phyloP scores from a whole-genome alignment of 1,139 yeast genomes.

The Lodderomyces beijingensis region DNA sequence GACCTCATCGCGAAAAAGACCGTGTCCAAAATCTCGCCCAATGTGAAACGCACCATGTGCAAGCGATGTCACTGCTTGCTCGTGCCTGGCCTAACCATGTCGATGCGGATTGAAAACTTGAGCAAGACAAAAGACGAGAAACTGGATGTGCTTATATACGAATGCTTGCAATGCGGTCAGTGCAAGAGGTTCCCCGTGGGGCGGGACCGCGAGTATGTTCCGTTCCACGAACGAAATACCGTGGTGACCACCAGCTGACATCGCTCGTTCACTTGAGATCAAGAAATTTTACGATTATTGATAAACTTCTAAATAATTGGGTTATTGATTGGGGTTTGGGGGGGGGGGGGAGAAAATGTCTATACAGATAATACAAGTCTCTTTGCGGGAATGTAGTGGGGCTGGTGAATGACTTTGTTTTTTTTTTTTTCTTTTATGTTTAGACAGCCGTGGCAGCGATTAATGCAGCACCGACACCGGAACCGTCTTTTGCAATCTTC shows the following conservation, averaged over 20 bases:
- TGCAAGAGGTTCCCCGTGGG: slow-evolving; percentile 35
- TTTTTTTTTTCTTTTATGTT: too few species aligned
- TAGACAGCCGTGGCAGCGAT: slow-evolving; percentile 48
- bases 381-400: too few species aligned
- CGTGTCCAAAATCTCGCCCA: slow-evolving; percentile 58
- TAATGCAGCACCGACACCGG: slow-evolving; percentile 94
- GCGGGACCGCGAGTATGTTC: slow-evolving; percentile 21
- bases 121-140: slow-evolving; percentile 20
- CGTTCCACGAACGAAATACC: slow-evolving; percentile 21
- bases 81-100: slow-evolving; percentile 44
- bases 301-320: too few species aligned
- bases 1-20: slow-evolving; percentile 57
- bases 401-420: too few species aligned
- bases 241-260: too few species aligned
- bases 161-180: slow-evolving; percentile 23
- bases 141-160: slow-evolving; percentile 30
- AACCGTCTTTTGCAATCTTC: slow-evolving; percentile 86
- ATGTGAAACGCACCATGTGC: slow-evolving; percentile 57
- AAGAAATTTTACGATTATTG: too few species aligned
- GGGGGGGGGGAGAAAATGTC: too few species aligned
- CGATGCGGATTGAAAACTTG: slow-evolving; percentile 26
- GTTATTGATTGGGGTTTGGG: too few species aligned
- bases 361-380: too few species aligned
- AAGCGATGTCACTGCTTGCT: slow-evolving; percentile 50
- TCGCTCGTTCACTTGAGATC: too few species aligned